Conservation (phyloP, 257 asterid genomes). For the Primulina tabacum region DNA sequence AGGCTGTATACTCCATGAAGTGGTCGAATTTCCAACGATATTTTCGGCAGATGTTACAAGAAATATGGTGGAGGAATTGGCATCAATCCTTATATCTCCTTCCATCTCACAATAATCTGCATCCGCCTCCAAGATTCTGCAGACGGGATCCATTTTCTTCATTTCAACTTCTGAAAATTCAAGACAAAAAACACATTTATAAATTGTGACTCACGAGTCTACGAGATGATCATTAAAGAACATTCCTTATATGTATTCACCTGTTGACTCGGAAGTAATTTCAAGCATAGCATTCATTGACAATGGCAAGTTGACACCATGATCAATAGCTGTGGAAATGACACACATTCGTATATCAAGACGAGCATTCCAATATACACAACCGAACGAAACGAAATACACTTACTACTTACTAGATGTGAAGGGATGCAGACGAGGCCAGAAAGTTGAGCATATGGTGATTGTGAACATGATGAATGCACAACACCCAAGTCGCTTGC, state of each 20-base stretch:
- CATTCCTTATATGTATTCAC: not conserved
- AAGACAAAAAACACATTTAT: not conserved
- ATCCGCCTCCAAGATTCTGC: slow-evolving; percentile 11
- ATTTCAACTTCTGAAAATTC: slow-evolving; percentile 5
- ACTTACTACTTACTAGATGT: slow-evolving; percentile 52
- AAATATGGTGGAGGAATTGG: slow-evolving; percentile 25
- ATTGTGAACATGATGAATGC: slow-evolving; percentile 41
- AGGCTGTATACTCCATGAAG: slow-evolving; percentile 40
- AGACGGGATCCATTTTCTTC: slow-evolving; percentile 9
- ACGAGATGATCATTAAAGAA: not conserved
- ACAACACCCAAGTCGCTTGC: slow-evolving; percentile 44
- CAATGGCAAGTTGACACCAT: slow-evolving; percentile 25
- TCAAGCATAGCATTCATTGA: slow-evolving; percentile 24
- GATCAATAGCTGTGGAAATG: slow-evolving; percentile 23
- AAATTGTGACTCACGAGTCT: not conserved
- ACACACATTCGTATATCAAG: no score
- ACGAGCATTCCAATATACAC: not conserved
- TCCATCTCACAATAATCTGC: slow-evolving; percentile 39
- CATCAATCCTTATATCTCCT: slow-evolving; percentile 32
- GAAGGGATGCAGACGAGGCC: slow-evolving; percentile 40
- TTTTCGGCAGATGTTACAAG: slow-evolving; percentile 15
- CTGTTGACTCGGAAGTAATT: slow-evolving; percentile 10
- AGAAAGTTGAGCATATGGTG: slow-evolving; percentile 38
- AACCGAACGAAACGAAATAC: not conserved
- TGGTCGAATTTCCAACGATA: slow-evolving; percentile 16